These are phyloP conservation scores for Immersiporthe knoxdaviesiana DNA, from an alignment of 2,329 filamentous ascomycete species.

Conservation along the genomic window DNA sequence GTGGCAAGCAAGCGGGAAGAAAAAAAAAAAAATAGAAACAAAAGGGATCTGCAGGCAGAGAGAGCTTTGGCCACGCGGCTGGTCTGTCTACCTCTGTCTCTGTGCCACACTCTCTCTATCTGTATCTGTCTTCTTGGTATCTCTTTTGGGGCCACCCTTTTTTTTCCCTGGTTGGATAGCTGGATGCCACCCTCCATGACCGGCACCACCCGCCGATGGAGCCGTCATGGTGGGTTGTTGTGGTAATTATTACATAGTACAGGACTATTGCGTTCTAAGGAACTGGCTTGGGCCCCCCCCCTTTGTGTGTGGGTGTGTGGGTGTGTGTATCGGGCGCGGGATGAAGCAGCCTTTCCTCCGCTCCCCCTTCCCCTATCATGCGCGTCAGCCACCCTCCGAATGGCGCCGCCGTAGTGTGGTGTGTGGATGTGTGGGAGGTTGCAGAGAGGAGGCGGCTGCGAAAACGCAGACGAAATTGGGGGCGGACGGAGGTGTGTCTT, in stretches of 20 bases:
- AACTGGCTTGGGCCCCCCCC: neutral
- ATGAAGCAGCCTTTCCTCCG: neutral
- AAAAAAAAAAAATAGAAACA: neutral
- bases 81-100: neutral
- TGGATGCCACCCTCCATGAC: neutral
- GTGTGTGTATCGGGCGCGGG: neutral
- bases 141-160: neutral
- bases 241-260: neutral
- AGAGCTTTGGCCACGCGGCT: neutral
- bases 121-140: neutral
- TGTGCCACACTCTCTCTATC: too few relatives aligned
- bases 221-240: neutral
- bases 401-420: neutral
- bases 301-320: neutral
- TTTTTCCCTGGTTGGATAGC: too few relatives aligned
- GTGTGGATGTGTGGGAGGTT: neutral
- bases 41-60: neutral
- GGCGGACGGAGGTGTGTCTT: neutral
- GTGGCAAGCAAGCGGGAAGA: neutral
- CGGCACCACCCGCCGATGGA: neutral
- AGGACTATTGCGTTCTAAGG: neutral
- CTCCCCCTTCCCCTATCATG: neutral
- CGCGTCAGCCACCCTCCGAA: neutral
- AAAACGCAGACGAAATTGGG: neutral
- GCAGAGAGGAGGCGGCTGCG: neutral